Conservation (phyloP, 768 basidiomycete species). For the Tylopilus plumbeoviolaceoides region DNA sequence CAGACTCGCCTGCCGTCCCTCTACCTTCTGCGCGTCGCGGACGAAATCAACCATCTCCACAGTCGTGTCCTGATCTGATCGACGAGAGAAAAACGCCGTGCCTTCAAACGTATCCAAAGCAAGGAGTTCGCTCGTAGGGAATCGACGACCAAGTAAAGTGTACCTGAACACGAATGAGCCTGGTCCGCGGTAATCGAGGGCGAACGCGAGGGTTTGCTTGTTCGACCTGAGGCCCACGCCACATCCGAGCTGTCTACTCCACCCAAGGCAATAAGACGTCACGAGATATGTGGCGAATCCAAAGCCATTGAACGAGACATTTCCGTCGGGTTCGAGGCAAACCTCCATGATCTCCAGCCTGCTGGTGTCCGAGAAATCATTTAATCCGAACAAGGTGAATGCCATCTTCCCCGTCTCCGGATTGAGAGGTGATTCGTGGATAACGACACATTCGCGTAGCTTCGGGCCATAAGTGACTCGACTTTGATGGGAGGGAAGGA, state of each 20-base stretch:
- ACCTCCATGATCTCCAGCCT: background rate
- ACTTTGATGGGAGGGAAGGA: conserved; percentile 1
- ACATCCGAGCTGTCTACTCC: background rate
- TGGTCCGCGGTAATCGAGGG: background rate
- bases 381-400: conserved; percentile 1
- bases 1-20: background rate
- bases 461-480: background rate
- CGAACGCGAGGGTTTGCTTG: background rate
- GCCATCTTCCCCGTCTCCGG: background rate
- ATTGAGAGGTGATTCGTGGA: conserved; percentile 3
- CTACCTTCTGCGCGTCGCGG: background rate
- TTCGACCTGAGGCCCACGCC: background rate
- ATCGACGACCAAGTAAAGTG: background rate
- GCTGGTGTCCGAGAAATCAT: background rate
- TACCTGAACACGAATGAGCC: background rate
- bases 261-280: background rate
- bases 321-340: conserved; percentile 5
- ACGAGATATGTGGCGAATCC: background rate
- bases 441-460: background rate
- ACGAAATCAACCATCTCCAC: conserved; percentile 4
- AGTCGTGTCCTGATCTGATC: background rate
- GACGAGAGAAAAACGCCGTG: background rate
- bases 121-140: background rate
- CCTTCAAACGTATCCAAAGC: conserved; percentile 1
- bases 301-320: background rate